Percentiles rank a stretch among this genome's conserved stretches.
Conservation (phyloP, 306 rosid genomes). For the Medicago ruthenica region DNA sequence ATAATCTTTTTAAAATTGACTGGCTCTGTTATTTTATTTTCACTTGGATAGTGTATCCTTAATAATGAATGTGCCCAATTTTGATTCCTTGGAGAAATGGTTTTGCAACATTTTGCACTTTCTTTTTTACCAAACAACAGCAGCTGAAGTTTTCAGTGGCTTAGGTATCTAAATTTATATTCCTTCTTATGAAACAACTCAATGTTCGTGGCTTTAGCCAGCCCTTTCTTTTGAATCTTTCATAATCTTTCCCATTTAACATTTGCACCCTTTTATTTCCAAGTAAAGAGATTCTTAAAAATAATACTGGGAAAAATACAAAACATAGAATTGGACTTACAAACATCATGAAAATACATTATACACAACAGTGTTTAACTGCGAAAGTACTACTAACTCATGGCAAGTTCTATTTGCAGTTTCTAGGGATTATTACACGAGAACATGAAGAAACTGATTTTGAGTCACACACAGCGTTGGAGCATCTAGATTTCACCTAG, state of each 20-base stretch:
- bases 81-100: not conserved
- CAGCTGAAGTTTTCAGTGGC: not conserved
- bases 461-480: not conserved
- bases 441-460: constrained; percentile 34
- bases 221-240: not conserved
- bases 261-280: constrained; percentile 4
- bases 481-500: constrained; percentile 38
- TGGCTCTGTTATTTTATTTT: too few relatives aligned
- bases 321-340: not conserved
- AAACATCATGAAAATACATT: constrained; percentile 10
- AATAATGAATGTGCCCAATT: not conserved
- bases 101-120: not conserved
- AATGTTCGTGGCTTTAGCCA: not conserved
- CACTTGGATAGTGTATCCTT: not conserved
- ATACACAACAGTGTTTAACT: not conserved
- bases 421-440: constrained; percentile 9
- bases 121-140: constrained; percentile 4
- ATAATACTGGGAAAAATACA: not conserved
- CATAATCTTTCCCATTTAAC: not conserved
- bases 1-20: too few relatives aligned
- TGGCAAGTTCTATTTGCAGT: constrained; percentile 30
- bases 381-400: not conserved
- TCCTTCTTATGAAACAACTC: not conserved
- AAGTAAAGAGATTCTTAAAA: not conserved
- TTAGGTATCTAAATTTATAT: not conserved